Evolutionary conservation across 2,329 filamentous ascomycete genomes (phyloP), one percentile per base, ranked within the genome.

Genomic region (Teratosphaeria viscida): DNA sequence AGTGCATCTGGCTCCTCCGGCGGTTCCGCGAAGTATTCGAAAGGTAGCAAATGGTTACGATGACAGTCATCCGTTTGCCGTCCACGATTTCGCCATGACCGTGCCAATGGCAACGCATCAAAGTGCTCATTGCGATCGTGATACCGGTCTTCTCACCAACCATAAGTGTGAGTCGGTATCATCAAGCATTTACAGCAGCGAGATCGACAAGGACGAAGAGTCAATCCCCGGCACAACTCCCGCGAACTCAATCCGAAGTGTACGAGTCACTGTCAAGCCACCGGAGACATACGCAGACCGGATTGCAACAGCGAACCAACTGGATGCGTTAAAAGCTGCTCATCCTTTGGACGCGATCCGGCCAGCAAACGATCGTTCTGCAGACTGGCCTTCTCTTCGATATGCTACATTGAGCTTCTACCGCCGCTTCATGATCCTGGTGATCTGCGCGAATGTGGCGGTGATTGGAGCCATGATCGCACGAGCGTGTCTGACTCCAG

Each of bases 371-470:
- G 57, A 60, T 32, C 67, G 64, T 57, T 65, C 65, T 56, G 47
- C 67, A 10, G 56, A 60, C 43, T 68, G 64, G 63, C 64, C 64
- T 56, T 65, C 65, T 54, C 52, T 67, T 1, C 64, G 67, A 39
- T 67, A 67, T 67, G 76, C 57, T n/a, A 60, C 65, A 57, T 65
- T 71, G 58, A 68, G 63, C 14, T 63, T 63, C 11, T 74, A 74
- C 56, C 67, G 69, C 10, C 62, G 70, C 27, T 62, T 72, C 5
- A 71, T 71, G 60, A 59, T 63, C 2, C 10, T 70, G 7, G 63
- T 70, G 29, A 62, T 72, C 52, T 34, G 64, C 5, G 62, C 57
- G 23, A 73, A 73, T 61, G 35, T 72, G 32, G 58, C 53, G 14
- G 53, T 55, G 29, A 6, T 55, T n/a, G 27, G 12, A 55, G 53